A percentile compares a stretch with the other conserved stretches of the same genome.
Conservation (phyloP, 768 basidiomycete species). For the Leucogyrophana mollusca region DNA sequence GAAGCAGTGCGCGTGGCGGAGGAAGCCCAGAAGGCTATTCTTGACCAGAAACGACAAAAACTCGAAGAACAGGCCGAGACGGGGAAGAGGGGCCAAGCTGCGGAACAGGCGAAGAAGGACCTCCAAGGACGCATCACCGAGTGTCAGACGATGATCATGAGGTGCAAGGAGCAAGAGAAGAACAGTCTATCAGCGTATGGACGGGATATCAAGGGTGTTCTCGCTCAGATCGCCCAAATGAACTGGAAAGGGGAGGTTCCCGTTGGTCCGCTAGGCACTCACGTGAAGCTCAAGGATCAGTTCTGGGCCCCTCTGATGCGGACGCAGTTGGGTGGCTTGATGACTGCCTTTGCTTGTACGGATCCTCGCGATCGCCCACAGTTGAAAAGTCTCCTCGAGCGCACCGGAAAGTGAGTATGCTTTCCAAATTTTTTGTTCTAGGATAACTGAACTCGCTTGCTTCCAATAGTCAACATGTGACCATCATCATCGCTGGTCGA, state of each 20-base stretch:
- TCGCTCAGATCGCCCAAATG: conserved; percentile 48
- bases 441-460: neutral
- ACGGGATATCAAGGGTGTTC: conserved; percentile 52
- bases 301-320: conserved; percentile 69
- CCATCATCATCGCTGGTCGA: conserved; percentile 62
- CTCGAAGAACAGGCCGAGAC: conserved; percentile 27
- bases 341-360: conserved; percentile 76
- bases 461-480: conserved; percentile 38
- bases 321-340: conserved; percentile 49
- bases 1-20: conserved; percentile 40
- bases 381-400: conserved; percentile 56
- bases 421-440: conserved; percentile 9
- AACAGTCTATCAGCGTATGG: conserved; percentile 67
- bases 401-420: conserved; percentile 60
- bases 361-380: conserved; percentile 58
- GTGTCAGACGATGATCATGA: conserved; percentile 48
- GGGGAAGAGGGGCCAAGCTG: conserved; percentile 34
- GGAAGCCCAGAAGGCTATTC: conserved; percentile 24
- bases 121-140: conserved; percentile 43
- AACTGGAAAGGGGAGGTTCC: conserved; percentile 67
- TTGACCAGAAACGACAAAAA: conserved; percentile 32
- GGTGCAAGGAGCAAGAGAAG: conserved; percentile 49
- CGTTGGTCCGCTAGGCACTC: conserved; percentile 76
- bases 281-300: conserved; percentile 71
- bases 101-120: conserved; percentile 29